Base-by-base conservation (phyloP, 2,329 filamentous ascomycete species). In the Bipolaris gigantea region DNA sequence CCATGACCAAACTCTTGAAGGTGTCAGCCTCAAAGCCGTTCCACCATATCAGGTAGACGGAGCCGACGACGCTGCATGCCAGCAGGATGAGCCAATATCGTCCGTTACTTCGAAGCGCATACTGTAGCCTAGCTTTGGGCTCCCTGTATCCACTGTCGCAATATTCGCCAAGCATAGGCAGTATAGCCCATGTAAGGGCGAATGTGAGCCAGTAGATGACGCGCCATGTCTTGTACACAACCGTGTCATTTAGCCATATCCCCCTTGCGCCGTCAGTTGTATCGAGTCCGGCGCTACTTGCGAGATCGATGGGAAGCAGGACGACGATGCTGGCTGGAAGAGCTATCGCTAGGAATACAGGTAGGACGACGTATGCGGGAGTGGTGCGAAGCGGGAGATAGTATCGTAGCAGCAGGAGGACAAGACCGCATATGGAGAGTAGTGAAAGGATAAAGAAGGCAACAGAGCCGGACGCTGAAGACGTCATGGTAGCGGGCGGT, bases 181-280 rank as follows among this genome's bases (percentile, higher is more conserved):
- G 86, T 59, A 99, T 91, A 57, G 92, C 85, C 94, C 94, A 99
- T 51, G 93, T 97, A 69, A 99, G 78, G 46, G 87, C 86, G 76
- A 99, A 99, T 0, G 93, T 97, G 50, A 99, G 81, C 94, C 94
- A 99, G 77, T 99, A 99, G 18, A 89, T 88, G 61, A 99, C 93
- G 70, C 93, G 85, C 94, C 94, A 99, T 53, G 89, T 88, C 21
- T 97, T 90, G 67, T 95, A 80, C 44, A 97, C 80, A 25, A 92
- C 83, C 45, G 86, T 80, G 61, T 89, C 81, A 5, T 90, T 89
- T 32, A 99, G 83, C 90, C 92, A 97, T 69, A 99, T 89, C 32
- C 92, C 94, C 63, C 88, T 84, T 15, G 85, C 82, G 15, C 84
- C 82, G 56, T 84, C 85, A 74, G 89, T 88, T 56, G 53, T 55